These are phyloP conservation scores for Linaria vulgaris DNA, from an alignment of 257 asterid genomes.

Conservation along the genomic window DNA sequence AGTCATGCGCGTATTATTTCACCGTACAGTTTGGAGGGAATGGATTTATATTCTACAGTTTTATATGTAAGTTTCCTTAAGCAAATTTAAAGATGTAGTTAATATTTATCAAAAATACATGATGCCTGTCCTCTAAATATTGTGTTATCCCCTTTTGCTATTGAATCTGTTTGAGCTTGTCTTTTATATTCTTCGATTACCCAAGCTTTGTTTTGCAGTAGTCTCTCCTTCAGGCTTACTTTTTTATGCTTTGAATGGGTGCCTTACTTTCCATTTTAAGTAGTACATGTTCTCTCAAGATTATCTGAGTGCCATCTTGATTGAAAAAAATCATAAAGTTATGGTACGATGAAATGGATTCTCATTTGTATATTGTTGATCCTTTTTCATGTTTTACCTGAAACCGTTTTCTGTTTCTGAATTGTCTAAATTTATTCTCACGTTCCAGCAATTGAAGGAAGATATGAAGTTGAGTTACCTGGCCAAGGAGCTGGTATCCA, in stretches of 20 bases:
- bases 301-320: not conserved
- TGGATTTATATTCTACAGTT: slow-evolving; percentile 91
- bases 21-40: slow-evolving; percentile 87
- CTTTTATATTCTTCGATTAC: not conserved
- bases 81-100: slow-evolving; percentile 13
- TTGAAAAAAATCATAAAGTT: not conserved
- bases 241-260: slow-evolving; percentile 6
- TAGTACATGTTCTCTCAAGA: slow-evolving; percentile 1
- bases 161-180: not conserved
- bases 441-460: slow-evolving; percentile 88
- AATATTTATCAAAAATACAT: slow-evolving; percentile 17
- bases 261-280: slow-evolving; percentile 1
- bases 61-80: slow-evolving; percentile 68
- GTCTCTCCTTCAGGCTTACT: not conserved
- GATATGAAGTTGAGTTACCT: slow-evolving; percentile 98
- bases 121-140: not conserved
- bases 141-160: not conserved
- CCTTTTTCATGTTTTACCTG: slow-evolving; percentile 23
- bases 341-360: too few relatives aligned
- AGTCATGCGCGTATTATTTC: slow-evolving; percentile 78
- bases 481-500: slow-evolving; percentile 92
- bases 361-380: slow-evolving; percentile 13
- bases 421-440: slow-evolving; percentile 24
- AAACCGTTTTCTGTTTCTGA: slow-evolving; percentile 5
- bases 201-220: not conserved